Conservation (phyloP, 345 rosid species). For the Stellera chamaejasme region DNA sequence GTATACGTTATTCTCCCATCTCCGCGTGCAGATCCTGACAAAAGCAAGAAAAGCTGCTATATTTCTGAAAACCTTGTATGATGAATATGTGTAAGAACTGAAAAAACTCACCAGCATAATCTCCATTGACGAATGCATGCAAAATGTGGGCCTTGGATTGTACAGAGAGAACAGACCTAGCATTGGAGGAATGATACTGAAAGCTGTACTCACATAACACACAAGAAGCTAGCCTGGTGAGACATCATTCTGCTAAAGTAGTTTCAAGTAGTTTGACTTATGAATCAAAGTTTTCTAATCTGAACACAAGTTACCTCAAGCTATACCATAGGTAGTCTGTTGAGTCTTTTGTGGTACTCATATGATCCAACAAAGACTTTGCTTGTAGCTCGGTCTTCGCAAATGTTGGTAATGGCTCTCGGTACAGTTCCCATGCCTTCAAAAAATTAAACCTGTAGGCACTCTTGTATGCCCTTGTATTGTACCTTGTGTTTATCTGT, state of each 20-base stretch:
- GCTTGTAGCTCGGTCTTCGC: slow-evolving; percentile 34
- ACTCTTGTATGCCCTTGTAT: no score
- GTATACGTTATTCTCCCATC: slow-evolving; percentile 17
- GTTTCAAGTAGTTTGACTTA: neutral
- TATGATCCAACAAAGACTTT: slow-evolving; percentile 46
- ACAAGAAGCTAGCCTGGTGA: no score
- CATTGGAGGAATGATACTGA: slow-evolving; percentile 21
- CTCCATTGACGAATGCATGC: slow-evolving; percentile 58
- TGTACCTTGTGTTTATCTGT: neutral
- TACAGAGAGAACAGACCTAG: slow-evolving; percentile 33
- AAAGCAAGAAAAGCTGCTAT: neutral
- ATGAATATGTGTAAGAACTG: neutral
- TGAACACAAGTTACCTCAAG: slow-evolving; percentile 27
- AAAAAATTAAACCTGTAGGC: slow-evolving; percentile 17
- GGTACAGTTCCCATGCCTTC: slow-evolving; percentile 35
- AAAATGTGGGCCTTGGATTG: slow-evolving; percentile 52
- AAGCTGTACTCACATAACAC: slow-evolving; percentile 24
- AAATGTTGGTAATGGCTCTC: slow-evolving; percentile 43
- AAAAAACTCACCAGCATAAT: slow-evolving; percentile 31
- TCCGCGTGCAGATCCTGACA: slow-evolving; percentile 54
- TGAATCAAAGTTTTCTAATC: neutral
- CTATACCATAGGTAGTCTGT: slow-evolving; percentile 85
- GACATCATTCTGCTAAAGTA: neutral
- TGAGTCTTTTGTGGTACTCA: slow-evolving; percentile 52
- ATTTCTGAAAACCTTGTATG: neutral